Base-by-base conservation (phyloP, 805 yeast species). In the Ogataea pini region DNA sequence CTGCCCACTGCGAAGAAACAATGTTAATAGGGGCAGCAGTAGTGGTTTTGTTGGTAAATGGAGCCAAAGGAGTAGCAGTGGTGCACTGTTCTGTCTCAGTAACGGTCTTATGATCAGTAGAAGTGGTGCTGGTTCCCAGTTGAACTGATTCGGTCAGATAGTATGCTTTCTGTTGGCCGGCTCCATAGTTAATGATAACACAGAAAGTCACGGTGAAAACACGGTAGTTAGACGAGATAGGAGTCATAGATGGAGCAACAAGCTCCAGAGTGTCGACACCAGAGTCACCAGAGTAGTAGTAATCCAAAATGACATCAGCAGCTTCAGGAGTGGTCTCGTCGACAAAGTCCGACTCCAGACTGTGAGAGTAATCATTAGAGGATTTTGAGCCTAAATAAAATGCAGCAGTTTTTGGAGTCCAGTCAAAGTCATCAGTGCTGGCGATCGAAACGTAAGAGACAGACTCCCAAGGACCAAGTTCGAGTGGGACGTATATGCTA, bases 141-240 rank as follows among this genome's bases (percentile, higher is more conserved):
- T 19, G 40, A 24, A 52, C 52, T 10, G 59, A 51, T 18, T 50
- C 55, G n/a, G 59, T 52, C 28, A 57, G 36, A 44, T 57, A 58
- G 48, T 51, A 57, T 13, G 55, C 49, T 6, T 42, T 29, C 9
- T 44, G 48, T 9, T 49, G 57, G 56, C 62, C 56, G 12, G 29
- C 31, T 24, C 33, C 36, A 36, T 33, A 36, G n/a, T 36, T 36
- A 25, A 57, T 18, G 12, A 52, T 38, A 20, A 59, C 56, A 27
- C 58, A 60, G 44, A 59, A 58, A 6, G 63, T 52, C 31, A 44
- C 60, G 6, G 56, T 49, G 48, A 51, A 59, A 22, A 51, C 51
- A 24, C 48, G 49, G n/a, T 36, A 17, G n/a, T 37, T 34, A 6
- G 40, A 79, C 29, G 44, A 24, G 7, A 34, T 31, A 19, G 55